A percentile compares a stretch with the other conserved stretches of the same genome.
These are phyloP conservation scores for Aureobasidium namibiae DNA, from an alignment of 2,329 filamentous ascomycete genomes.

Conservation along the genomic window DNA sequence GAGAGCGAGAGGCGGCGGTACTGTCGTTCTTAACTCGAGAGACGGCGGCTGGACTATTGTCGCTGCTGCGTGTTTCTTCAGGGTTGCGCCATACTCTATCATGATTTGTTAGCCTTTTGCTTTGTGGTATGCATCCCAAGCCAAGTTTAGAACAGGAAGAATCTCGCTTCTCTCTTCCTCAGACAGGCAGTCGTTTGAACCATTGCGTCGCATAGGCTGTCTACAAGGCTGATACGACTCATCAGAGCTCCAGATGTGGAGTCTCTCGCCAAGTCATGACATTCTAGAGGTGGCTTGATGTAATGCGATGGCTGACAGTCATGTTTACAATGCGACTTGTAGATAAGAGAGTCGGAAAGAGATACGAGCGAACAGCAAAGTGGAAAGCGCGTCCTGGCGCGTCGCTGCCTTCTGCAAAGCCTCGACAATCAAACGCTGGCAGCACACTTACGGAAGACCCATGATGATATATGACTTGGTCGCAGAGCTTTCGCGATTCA, in stretches of 20 bases:
- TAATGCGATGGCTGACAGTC: background rate
- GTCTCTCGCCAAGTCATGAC: background rate
- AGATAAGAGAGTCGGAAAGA: background rate
- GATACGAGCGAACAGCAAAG: background rate
- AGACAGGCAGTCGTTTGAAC: background rate
- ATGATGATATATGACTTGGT: conserved; percentile 1
- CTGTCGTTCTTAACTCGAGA: conserved; percentile 43
- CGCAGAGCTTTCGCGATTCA: background rate
- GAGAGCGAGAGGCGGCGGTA: conserved; percentile 45
- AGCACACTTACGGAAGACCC: conserved; percentile 15
- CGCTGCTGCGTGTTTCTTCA: conserved; percentile 34
- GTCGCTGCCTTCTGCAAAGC: background rate
- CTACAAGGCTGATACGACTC: background rate
- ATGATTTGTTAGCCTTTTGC: background rate
- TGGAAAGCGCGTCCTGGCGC: conserved; percentile 1
- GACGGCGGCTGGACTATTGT: conserved; percentile 41
- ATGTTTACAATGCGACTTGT: background rate
- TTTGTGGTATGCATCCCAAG: background rate
- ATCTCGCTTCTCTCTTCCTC: background rate
- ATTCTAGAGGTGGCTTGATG: background rate
- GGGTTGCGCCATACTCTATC: conserved; percentile 48
- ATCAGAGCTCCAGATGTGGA: background rate
- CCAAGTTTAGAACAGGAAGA: background rate
- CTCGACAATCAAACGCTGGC: background rate
- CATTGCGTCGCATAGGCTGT: background rate